Evolutionary conservation across 305 asterid genomes (phyloP).

Genomic region (Coffea humblotiana): DNA sequence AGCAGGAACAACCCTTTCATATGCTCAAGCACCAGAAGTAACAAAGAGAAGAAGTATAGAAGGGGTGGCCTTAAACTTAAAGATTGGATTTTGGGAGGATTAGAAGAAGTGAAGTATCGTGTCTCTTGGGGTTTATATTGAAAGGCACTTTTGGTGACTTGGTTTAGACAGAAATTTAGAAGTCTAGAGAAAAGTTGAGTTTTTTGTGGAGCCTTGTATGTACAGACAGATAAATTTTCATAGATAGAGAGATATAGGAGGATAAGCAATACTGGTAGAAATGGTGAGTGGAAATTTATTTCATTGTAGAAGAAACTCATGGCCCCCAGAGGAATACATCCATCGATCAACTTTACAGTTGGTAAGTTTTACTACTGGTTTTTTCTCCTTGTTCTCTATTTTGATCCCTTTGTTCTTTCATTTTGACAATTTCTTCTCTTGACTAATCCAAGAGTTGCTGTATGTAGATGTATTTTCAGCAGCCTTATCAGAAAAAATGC

Average conservation of each 20-base stretch:
- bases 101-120: conserved; percentile 5
- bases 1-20: not conserved
- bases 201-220: not conserved
- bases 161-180: not conserved
- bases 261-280: conserved; percentile 25
- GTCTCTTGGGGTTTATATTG: not conserved
- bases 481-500: not conserved
- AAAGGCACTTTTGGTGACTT: conserved; percentile 16
- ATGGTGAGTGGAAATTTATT: conserved; percentile 91
- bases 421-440: not conserved
- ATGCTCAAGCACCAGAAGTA: not conserved
- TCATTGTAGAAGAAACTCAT: conserved; percentile 84
- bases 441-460: not conserved
- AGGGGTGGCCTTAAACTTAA: conserved; percentile 5
- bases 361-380: conserved; percentile 48
- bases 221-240: not conserved
- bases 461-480: not conserved
- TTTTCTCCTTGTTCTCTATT: conserved; percentile 2
- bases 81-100: conserved; percentile 15
- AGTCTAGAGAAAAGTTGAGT: conserved; percentile 11
- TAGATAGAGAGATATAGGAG: not conserved
- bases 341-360: conserved; percentile 76
- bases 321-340: conserved; percentile 97
- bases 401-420: not conserved
- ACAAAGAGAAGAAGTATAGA: too few species aligned